Evolutionary conservation across 2,329 filamentous ascomycete genomes (phyloP).

Genomic region (Tolypocladium ophioglossoides): DNA sequence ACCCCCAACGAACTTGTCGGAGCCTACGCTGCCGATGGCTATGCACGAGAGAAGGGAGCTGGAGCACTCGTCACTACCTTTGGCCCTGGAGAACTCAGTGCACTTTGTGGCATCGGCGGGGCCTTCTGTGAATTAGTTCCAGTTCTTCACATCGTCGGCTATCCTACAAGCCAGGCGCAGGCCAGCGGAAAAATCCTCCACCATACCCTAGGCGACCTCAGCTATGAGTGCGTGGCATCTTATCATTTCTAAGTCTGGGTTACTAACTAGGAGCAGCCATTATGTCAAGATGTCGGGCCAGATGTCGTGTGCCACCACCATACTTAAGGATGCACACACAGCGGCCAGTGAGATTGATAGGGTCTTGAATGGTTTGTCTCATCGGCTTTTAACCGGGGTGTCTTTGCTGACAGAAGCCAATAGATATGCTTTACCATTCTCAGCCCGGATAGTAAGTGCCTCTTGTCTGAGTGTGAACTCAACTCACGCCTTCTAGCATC

Average conservation of each 20-base stretch:
- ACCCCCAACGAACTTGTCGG: slow-evolving; percentile 50
- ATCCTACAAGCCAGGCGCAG: background rate
- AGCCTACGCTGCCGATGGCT: slow-evolving; percentile 47
- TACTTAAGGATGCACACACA: background rate
- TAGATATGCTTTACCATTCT: background rate
- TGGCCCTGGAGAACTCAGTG: slow-evolving; percentile 40
- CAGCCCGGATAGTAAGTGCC: background rate
- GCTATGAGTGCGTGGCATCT: background rate
- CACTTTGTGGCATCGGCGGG: background rate
- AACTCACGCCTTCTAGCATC: background rate
- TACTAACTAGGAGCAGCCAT: background rate
- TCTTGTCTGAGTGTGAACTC: background rate
- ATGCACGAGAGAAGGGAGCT: slow-evolving; percentile 41
- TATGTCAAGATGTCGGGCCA: background rate
- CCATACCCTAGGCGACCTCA: background rate
- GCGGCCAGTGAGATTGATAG: background rate
- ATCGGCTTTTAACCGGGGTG: background rate
- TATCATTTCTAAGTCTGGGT: background rate
- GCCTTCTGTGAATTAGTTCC: background rate
- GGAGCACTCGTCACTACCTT: slow-evolving; percentile 45
- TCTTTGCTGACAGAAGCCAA: background rate
- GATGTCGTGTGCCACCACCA: background rate
- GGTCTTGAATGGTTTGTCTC: background rate
- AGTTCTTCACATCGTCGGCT: background rate
- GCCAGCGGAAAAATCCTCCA: background rate